These are phyloP conservation scores for Rhizopogon roseolus DNA, from an alignment of 768 basidiomycete genomes.

Conservation along the genomic window DNA sequence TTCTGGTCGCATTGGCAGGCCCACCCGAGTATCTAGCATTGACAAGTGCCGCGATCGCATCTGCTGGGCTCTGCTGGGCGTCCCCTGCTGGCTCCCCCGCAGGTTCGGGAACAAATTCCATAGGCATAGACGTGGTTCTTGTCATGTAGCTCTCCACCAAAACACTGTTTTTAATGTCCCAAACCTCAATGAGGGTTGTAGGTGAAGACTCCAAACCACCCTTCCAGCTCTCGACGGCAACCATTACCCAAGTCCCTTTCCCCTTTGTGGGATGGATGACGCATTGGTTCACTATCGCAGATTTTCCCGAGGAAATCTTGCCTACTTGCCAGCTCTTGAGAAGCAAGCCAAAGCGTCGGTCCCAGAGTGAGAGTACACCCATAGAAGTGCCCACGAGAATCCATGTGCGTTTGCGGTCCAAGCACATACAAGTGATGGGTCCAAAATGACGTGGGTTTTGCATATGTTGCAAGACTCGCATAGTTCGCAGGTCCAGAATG, in stretches of 20 bases:
- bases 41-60: slow-evolving; percentile 79
- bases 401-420: slow-evolving; percentile 86
- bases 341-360: slow-evolving; percentile 87
- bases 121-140: slow-evolving; percentile 37
- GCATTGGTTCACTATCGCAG: slow-evolving; percentile 66
- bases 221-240: slow-evolving; percentile 60
- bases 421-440: slow-evolving; percentile 77
- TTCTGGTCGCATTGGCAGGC: slow-evolving; percentile 18
- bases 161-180: slow-evolving; percentile 82
- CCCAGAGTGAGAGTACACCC: slow-evolving; percentile 89
- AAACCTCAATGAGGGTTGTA: slow-evolving; percentile 69
- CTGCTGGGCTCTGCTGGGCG: slow-evolving; percentile 60
- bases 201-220: slow-evolving; percentile 34
- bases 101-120: slow-evolving; percentile 50
- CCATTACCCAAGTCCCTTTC: slow-evolving; percentile 86
- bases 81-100: slow-evolving; percentile 47
- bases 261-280: slow-evolving; percentile 84
- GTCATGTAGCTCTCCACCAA: slow-evolving; percentile 80
- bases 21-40: slow-evolving; percentile 51
- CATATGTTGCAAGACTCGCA: slow-evolving; percentile 72
- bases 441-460: slow-evolving; percentile 84
- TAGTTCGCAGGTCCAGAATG: slow-evolving; percentile 80
- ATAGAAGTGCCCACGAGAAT: slow-evolving; percentile 82
- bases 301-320: slow-evolving; percentile 43
- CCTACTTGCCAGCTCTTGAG: slow-evolving; percentile 86